Evolutionary conservation across 2,329 filamentous ascomycete genomes (phyloP), one percentile per base, ranked within the genome.

Genomic region (Epichloe typhina): DNA sequence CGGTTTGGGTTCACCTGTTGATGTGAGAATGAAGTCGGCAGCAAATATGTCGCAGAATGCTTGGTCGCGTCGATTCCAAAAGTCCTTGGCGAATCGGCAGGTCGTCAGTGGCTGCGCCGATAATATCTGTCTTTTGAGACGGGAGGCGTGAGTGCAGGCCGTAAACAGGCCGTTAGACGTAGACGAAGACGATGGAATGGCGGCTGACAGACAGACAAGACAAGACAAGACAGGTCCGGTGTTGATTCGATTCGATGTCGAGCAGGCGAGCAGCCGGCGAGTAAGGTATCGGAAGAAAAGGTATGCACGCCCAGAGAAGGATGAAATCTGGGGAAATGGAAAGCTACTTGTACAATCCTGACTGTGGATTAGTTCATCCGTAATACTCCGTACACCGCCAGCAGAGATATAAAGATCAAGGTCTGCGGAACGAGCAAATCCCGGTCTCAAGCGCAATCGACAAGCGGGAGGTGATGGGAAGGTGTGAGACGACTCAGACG

Each of bases 281-380:
- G 13, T 13, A 43, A 23, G 17, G n/a, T 31, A 31, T 31, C 17
- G 26, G 38, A 23, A 43, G 15, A 31, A 37, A 39, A 33, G 26
- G 38, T 31, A 38, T 9, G 17, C 26, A 39, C 36, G 9, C 17
- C 26, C 33, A 50, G 43, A 33, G 44, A 36, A 36, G 19, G 5
- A 17, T 15, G 31, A 33, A 38, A 44, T 11, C 35, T 33, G 42
- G 48, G 48, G 48, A 46, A n/a, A 40, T 43, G 41, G 35, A 26
- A 41, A 41, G 49, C 49, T 50, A 47, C 49, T 50, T 50, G 49
- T 50, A 47, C 15, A 13, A 36, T 41, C 17, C 38, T 47, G 31
- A 6, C n/a, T 17, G 19, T 42, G 38, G 19, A 15, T 50, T 50
- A 50, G 41, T 39, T 17, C 31, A 6, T 31, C 47, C 40, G 26